Base-by-base conservation (phyloP, 495 filamentous ascomycete species). In the Podospora comata region DNA sequence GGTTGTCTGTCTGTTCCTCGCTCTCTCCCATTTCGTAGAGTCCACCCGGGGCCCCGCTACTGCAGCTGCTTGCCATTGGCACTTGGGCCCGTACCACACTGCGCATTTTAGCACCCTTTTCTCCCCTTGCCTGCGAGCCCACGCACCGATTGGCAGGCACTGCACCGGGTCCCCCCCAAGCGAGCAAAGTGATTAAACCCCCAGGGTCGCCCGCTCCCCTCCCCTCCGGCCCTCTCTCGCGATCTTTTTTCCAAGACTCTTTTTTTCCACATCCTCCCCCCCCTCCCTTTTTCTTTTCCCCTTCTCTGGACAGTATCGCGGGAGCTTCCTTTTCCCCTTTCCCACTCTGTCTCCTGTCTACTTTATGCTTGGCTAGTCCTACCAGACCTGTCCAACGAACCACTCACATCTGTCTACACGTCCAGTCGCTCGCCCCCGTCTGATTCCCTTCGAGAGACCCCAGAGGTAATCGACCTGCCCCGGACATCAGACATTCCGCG, bases 161-260 rank as follows among this genome's bases (percentile, higher is more conserved):
- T 30, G 72, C 55, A 67, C 68, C 70, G 62, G 67, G 68, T 65
- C 65, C 64, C 70, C 67, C 65, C 64, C 70, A 66, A 32, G 28
- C 57, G 69, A 73, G 57, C 58, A 68, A 78, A 75, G 71, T 76
- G 75, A 78, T 78, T 78, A 78, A 79, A 78, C 75, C 74, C 76
- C 75, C 74, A 68, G 68, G 69, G 67, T 65, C 77, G 72, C 73
- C 76, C 75, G 19, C 69, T 71, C 65, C 62, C 65, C 70, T 57
- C 60, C 71, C 67, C 67, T 26, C 64, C 68, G 62, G 65, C 70
- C 71, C 71, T 71, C 71, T 76, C 75, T 73, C 67, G 72, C 71
- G 73, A 74, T 77, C 73, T 71, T 66, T 77, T 72, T 70, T 72
- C 73, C 74, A 74, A 76, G 71, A 75, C 71, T 75, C 67, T 73